These are phyloP conservation scores for Coprinopsis marcescibilis DNA, from an alignment of 768 basidiomycete genomes.

Conservation along the genomic window DNA sequence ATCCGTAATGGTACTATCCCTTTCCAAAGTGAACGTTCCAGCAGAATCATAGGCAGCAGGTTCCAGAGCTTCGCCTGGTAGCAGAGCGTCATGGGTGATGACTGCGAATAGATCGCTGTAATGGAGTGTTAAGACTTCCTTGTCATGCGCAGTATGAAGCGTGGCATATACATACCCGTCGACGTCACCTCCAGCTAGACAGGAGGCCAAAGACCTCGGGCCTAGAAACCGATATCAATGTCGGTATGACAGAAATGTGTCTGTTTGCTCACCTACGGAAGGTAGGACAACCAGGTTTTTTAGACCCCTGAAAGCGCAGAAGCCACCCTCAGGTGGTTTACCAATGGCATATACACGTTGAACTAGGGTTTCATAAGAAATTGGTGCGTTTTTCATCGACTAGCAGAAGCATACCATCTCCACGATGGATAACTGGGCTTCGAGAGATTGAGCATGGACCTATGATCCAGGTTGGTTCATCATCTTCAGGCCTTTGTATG, in stretches of 20 bases:
- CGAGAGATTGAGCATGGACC: slow-evolving; percentile 62
- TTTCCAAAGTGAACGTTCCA: slow-evolving; percentile 32
- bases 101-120: slow-evolving; percentile 63
- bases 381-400: slow-evolving; percentile 5
- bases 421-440: slow-evolving; percentile 72
- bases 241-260: background rate
- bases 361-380: slow-evolving; percentile 30
- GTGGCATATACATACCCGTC: slow-evolving; percentile 51
- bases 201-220: slow-evolving; percentile 57
- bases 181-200: slow-evolving; percentile 72
- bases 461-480: slow-evolving; percentile 47
- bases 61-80: slow-evolving; percentile 44
- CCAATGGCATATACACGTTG: slow-evolving; percentile 71
- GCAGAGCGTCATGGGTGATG: slow-evolving; percentile 46
- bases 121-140: background rate
- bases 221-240: slow-evolving; percentile 14
- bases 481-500: slow-evolving; percentile 44
- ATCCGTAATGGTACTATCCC: slow-evolving; percentile 56
- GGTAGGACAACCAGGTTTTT: slow-evolving; percentile 73
- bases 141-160: background rate
- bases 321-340: slow-evolving; percentile 48
- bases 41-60: slow-evolving; percentile 47
- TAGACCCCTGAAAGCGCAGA: slow-evolving; percentile 54
- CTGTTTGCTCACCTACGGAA: slow-evolving; percentile 39
- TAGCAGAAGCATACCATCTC: slow-evolving; percentile 47